A percentile compares a stretch with the other conserved stretches of the same genome.
Conservation (phyloP, 768 basidiomycete species). For the Russula brevipes region DNA sequence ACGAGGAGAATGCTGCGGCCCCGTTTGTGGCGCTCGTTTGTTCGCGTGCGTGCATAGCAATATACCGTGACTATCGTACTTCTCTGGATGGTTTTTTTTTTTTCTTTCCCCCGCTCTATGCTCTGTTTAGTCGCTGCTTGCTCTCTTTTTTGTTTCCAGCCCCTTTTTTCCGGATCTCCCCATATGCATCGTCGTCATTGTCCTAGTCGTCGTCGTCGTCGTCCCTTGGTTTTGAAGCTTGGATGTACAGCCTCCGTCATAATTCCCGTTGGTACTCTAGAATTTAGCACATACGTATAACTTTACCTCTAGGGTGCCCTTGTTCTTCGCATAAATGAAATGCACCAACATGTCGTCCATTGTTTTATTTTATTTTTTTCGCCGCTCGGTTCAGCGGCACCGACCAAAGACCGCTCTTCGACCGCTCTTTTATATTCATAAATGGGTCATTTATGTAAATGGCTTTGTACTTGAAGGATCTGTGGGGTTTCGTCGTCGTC, state of each 20-base stretch:
- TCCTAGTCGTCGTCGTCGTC: neutral
- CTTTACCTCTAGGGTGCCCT: constrained; percentile 10
- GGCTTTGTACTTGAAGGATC: too few relatives aligned
- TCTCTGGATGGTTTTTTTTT: neutral
- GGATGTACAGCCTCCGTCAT: constrained; percentile 17
- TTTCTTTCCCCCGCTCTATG: neutral
- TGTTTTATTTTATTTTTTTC: neutral
- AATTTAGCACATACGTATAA: constrained; percentile 15
- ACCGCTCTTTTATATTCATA: too few relatives aligned
- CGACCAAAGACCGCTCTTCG: neutral
- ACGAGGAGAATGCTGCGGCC: neutral
- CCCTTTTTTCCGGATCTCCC: constrained; percentile 6
- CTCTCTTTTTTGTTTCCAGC: neutral
- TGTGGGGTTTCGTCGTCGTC: too few relatives aligned
- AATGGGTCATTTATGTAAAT: too few relatives aligned
- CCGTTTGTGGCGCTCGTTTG: neutral
- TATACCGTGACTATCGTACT: constrained; percentile 16
- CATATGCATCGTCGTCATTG: constrained; percentile 2
- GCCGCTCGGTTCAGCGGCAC: neutral
- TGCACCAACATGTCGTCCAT: neutral
- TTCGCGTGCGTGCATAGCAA: neutral
- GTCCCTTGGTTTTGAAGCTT: constrained; percentile 4
- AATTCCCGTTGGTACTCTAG: constrained; percentile 18
- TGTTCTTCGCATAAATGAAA: constrained; percentile 4
- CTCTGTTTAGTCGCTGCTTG: neutral